Base-by-base conservation (phyloP, 2,329 filamentous ascomycete genomes). In the Hawksworthiomyces lignivorus region DNA sequence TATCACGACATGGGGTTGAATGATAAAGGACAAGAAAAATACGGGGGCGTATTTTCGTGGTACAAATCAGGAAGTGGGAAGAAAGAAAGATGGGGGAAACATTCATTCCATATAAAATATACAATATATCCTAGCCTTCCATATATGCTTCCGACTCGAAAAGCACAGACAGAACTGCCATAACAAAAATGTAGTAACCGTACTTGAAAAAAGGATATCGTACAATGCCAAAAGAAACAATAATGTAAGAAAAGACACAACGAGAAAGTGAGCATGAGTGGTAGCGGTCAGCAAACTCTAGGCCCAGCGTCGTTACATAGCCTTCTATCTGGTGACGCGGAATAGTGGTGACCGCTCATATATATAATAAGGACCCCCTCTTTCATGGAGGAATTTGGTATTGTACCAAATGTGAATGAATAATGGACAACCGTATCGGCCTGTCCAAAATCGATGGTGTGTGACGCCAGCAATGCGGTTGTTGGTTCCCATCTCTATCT, bases 151-250 rank as follows among this genome's bases (percentile, higher is more conserved):
- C 9, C 15, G 11, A 24, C 14, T 19, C 14, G 8, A 21, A 28
- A 30, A 35, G 14, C 14, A 15, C 4, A 12, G 11, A 12, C 7
- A 7, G 24, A 26, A 26, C 7, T 26, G 24, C 24, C 8, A 18
- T n/a, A n/a, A n/a, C n/a, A n/a, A n/a, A n/a, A n/a, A n/a, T n/a
- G n/a, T n/a, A n/a, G n/a, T n/a, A 21, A n/a, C 33, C 28, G 32
- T 28, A 38, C 33, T 26, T 27, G 22, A 20, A 15, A 34, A 30
- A 19, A 34, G 32, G 31, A 43, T 43, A 38, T 38, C 39, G 20
- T 34, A 37, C 21, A 27, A 14, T 19, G 33, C 12, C 14, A 21
- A 19, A 36, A 33, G n/a, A n/a, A n/a, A n/a, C n/a, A n/a, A n/a
- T 15, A 37, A 17, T 17, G 14, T 4, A 18, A 14, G 21, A 29